Evolutionary conservation across 139 green algal species (phyloP).

Genomic region (Axilococcus clingmanii): DNA sequence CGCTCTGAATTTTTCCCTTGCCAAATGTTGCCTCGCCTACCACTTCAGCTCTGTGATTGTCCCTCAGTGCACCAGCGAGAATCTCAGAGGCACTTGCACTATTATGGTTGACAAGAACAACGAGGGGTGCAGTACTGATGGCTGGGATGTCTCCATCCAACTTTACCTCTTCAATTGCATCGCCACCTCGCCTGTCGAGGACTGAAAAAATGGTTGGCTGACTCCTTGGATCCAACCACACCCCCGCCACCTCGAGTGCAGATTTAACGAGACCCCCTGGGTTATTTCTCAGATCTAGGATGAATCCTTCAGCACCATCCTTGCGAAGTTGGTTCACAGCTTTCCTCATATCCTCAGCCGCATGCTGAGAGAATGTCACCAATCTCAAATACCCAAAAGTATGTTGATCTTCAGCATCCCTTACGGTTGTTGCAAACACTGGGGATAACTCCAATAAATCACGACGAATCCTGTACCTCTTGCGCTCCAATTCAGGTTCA

Average conservation of each 20-base stretch:
- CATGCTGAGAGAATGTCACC: conserved; percentile 68
- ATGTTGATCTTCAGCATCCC: conserved; percentile 16
- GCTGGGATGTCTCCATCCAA: conserved; percentile 14
- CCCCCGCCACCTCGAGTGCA: conserved; percentile 52
- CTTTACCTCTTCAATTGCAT: conserved; percentile 20
- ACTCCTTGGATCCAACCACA: conserved; percentile 47
- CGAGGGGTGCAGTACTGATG: conserved; percentile 50
- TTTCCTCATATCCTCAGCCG: conserved; percentile 52
- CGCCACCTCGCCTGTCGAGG: background rate
- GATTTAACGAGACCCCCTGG: conserved; percentile 76
- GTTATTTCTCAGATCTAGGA: conserved; percentile 92
- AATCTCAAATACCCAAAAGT: conserved; percentile 73
- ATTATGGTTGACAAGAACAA: conserved; percentile 75
- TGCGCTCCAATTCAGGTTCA: conserved; percentile 2
- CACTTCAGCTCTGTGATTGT: conserved; percentile 60
- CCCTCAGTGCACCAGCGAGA: conserved; percentile 73
- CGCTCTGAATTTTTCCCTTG: conserved; percentile 75
- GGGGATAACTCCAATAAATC: conserved; percentile 70
- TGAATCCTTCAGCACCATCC: conserved; percentile 62
- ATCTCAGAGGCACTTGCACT: conserved; percentile 81
- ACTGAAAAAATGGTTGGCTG: conserved; percentile 1
- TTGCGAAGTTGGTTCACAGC: conserved; percentile 65
- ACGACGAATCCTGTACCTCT: conserved; percentile 28
- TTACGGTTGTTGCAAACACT: conserved; percentile 52
- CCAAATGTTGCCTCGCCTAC: conserved; percentile 81